Evolutionary conservation across 192 early-diverging fungal species (phyloP).

Genomic region (Geranomyces michiganensis): DNA sequence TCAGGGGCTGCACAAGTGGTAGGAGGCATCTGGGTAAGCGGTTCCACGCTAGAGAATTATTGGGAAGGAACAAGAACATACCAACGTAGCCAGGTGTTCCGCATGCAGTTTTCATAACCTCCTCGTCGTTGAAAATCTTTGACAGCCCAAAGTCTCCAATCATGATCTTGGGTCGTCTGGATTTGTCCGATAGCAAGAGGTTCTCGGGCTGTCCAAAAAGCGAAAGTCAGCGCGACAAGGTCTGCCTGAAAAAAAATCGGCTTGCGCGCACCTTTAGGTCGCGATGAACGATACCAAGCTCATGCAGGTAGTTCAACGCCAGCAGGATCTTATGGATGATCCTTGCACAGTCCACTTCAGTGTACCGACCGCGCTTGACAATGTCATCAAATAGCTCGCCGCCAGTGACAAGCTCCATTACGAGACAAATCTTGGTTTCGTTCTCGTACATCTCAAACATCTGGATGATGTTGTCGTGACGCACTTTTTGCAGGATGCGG

Average conservation of each 20-base stretch:
- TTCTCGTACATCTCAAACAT: conserved; percentile 64
- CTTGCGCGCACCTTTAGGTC: conserved; percentile 74
- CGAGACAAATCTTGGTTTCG: conserved; percentile 55
- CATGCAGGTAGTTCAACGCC: conserved; percentile 86
- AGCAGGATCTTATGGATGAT: conserved; percentile 79
- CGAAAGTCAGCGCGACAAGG: neutral
- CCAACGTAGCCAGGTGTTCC: conserved; percentile 82
- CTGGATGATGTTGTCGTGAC: conserved; percentile 68
- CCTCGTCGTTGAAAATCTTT: conserved; percentile 69
- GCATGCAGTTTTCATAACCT: conserved; percentile 75
- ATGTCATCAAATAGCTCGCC: conserved; percentile 96
- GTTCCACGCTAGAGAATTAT: neutral
- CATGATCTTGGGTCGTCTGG: conserved; percentile 67
- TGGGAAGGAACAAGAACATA: conserved; percentile 21
- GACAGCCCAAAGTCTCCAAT: conserved; percentile 96
- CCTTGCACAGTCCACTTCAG: conserved; percentile 75
- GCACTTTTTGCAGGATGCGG: conserved; percentile 67
- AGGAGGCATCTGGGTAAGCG: neutral
- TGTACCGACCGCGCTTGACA: conserved; percentile 70
- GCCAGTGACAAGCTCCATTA: conserved; percentile 73
- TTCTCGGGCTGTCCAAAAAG: conserved; percentile 51
- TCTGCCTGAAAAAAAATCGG: too few species aligned
- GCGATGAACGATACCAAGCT: conserved; percentile 84
- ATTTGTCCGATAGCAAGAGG: conserved; percentile 56
- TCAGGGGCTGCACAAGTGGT: conserved; percentile 75